A percentile compares a stretch with the other conserved stretches of the same genome.
Conservation (phyloP, 345 rosid genomes). For the Barbarea vulgaris region DNA sequence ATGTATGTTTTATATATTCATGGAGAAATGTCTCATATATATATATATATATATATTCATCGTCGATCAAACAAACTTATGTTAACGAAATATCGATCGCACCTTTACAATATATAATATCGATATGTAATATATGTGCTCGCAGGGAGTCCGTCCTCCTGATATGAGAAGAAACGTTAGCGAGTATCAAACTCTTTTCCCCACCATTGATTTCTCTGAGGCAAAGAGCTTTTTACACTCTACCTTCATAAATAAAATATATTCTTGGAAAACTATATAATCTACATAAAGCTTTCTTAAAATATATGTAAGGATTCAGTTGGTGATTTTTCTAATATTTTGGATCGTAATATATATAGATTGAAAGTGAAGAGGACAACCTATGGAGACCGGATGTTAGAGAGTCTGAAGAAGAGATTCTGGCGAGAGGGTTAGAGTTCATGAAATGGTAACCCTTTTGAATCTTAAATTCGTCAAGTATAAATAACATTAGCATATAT, state of each 20-base stretch:
- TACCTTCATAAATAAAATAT: slow-evolving; percentile 4
- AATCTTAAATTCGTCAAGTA: background rate
- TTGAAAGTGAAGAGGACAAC: slow-evolving; percentile 43
- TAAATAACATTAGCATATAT: background rate
- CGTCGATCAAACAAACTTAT: background rate
- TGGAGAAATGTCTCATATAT: background rate
- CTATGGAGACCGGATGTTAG: slow-evolving; percentile 42
- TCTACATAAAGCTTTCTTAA: background rate
- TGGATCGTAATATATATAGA: slow-evolving; percentile 31
- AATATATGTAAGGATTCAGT: background rate
- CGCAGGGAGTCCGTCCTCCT: slow-evolving; percentile 77
- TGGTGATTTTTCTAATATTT: slow-evolving; percentile 6
- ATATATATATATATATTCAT: background rate
- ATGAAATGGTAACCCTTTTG: slow-evolving; percentile 38
- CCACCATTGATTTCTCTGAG: slow-evolving; percentile 70
- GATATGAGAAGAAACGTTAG: slow-evolving; percentile 66
- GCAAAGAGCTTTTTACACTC: slow-evolving; percentile 38
- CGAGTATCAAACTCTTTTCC: slow-evolving; percentile 57
- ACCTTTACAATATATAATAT: background rate
- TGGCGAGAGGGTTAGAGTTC: slow-evolving; percentile 42
- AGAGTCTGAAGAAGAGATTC: slow-evolving; percentile 43
- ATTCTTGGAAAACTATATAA: background rate
- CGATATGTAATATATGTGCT: background rate
- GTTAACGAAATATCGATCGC: background rate
- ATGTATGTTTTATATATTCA: slow-evolving; percentile 45